Conservation (phyloP, 495 filamentous ascomycete genomes). For the Platismatia glauca region DNA sequence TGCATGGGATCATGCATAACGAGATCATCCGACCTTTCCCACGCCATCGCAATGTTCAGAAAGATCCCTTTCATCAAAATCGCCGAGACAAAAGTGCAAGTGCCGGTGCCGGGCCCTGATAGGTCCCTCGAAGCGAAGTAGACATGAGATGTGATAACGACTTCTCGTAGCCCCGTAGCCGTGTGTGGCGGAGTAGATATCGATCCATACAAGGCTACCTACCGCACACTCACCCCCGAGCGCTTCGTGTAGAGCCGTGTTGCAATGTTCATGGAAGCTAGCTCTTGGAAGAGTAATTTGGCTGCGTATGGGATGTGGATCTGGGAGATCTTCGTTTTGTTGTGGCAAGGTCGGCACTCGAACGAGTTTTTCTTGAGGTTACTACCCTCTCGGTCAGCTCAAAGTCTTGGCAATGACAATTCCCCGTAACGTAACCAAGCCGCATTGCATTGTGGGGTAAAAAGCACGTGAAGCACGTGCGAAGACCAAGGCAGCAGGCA, state of each 20-base stretch:
- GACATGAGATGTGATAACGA: background rate
- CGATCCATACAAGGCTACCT: slow-evolving; percentile 1
- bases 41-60: slow-evolving; percentile 19
- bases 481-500: background rate
- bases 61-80: background rate
- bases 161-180: background rate
- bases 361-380: slow-evolving; percentile 90
- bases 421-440: background rate
- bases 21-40: slow-evolving; percentile 16
- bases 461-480: no score
- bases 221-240: slow-evolving; percentile 60
- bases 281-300: slow-evolving; percentile 96
- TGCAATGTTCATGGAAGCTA: slow-evolving; percentile 96
- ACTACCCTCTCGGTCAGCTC: slow-evolving; percentile 41
- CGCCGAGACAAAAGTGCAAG: background rate
- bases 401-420: background rate
- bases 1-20: slow-evolving; percentile 8
- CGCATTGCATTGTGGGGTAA: slow-evolving; percentile 23
- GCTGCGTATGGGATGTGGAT: slow-evolving; percentile 96
- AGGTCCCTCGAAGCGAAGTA: slow-evolving; percentile 6
- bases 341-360: slow-evolving; percentile 94
- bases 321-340: slow-evolving; percentile 96
- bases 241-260: slow-evolving; percentile 89
- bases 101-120: background rate
- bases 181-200: background rate